Percentiles rank a stretch among this genome's conserved stretches.
Evolutionary conservation across 2,329 filamentous ascomycete genomes (phyloP).

Genomic region (Pseudocercospora fijiensis): DNA sequence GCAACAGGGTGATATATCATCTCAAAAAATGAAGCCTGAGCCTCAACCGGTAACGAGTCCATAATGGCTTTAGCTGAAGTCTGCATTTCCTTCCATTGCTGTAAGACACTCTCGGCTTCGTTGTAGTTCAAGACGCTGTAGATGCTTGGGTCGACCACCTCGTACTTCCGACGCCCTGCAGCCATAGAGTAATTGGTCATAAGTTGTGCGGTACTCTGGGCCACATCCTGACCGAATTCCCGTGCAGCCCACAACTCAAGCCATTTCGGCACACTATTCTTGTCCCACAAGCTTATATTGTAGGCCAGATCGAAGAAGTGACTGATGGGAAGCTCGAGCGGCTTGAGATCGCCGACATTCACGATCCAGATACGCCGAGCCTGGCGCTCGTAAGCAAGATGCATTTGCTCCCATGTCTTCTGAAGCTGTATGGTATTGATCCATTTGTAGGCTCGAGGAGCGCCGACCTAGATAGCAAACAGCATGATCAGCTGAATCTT

Average conservation of each 20-base stretch:
- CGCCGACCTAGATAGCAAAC: no score
- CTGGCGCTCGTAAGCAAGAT: not conserved
- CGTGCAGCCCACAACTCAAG: not conserved
- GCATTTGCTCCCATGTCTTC: not conserved
- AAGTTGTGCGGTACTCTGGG: not conserved
- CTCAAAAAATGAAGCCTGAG: constrained; percentile 62
- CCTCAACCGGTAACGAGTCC: constrained; percentile 51
- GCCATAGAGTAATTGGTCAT: not conserved
- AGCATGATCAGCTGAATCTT: no score
- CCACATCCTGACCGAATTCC: not conserved
- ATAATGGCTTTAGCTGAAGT: constrained; percentile 58
- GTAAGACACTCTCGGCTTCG: constrained; percentile 60
- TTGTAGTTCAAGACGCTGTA: constrained; percentile 65
- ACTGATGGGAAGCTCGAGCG: not conserved
- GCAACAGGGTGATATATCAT: constrained; percentile 61
- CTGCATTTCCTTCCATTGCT: constrained; percentile 56
- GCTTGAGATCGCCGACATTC: not conserved
- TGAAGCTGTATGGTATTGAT: not conserved
- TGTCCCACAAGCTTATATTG: not conserved
- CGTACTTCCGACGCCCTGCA: constrained; percentile 36
- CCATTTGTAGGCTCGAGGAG: not conserved
- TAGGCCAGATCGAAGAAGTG: not conserved
- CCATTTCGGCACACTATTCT: not conserved
- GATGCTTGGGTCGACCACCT: constrained; percentile 58
- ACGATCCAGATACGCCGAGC: not conserved